Evolutionary conservation across 148 eudicot genomes (phyloP), one percentile per base, ranked within the genome.

Genomic region (Spergularia bocconei): DNA sequence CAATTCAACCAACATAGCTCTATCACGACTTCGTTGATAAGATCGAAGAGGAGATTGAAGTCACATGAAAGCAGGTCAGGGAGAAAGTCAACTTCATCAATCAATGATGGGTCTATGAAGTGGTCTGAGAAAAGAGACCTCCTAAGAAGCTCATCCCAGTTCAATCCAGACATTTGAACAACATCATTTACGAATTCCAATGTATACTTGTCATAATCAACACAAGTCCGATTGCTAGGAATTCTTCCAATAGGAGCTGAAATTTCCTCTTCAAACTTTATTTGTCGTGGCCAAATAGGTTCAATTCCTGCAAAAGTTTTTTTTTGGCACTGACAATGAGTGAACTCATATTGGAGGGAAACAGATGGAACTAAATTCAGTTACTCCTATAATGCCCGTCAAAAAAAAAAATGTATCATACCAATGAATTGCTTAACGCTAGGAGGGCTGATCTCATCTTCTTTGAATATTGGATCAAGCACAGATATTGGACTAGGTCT

Each of bases 401-500:
- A 29, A 29, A 29, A 29, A n/a, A 7, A 52, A 6, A 13, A 67
- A 11, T 55, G 55, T 56, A 69, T 8, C 79, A 17, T 84, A 96
- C 98, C 97, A 50, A 80, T 77, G 41, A 53, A 83, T 47, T 67
- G 73, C 62, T 79, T 87, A 65, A 78, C 68, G 81, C 83, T 77
- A 65, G 88, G 77, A 75, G 94, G 97, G 76, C 91, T 91, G 74
- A 89, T 81, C 25, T 91, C 93, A 72, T 89, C 88, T 50, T 89
- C 96, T 52, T 82, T 74, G 72, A 86, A 96, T 21, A 85, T 47
- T 47, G 91, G 93, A 69, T 96, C 99, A 55, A 93, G 98, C 73
- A 92, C 98, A 53, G 99, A 96, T 51, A 89, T 71, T 29, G 99
- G 99, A 82, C 99, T 96, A 29, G 92, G 93, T 50, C 80, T 83